Evolutionary conservation across 2,329 filamentous ascomycete genomes (phyloP), one percentile per base, ranked within the genome.

Genomic region (Calcarisporium arbuscula): DNA sequence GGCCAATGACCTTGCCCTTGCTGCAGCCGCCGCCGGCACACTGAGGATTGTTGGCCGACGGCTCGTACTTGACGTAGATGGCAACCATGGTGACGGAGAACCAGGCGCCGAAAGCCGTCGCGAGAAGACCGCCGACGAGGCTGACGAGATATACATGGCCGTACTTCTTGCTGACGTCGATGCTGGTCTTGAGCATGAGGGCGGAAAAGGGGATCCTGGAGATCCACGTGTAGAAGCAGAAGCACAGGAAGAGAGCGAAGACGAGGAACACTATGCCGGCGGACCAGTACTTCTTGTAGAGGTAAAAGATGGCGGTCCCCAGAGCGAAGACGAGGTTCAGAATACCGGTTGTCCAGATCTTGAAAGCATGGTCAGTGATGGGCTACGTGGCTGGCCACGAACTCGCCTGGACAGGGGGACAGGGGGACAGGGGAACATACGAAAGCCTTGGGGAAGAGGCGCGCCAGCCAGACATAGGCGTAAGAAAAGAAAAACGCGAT

Each of bases 321-420:
- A 95, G 66, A 1, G 85, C 86, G 48, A 87, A 82, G 35, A 82
- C 64, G 49, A 95, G 83, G 58, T 95, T 94, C 37, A 94, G 67
- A 33, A 95, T 90, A 10, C 86, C 87, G 1, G 88, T 94, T 25
- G 88, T 75, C 85, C 87, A 95, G 54, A 95, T 94, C n/a, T n/a
- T n/a, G n/a, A n/a, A n/a, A n/a, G n/a, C n/a, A n/a, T n/a, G n/a
- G n/a, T n/a, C n/a, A n/a, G n/a, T n/a, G n/a, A n/a, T n/a, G n/a
- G n/a, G n/a, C n/a, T n/a, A n/a, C n/a, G n/a, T n/a, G n/a, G n/a
- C n/a, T n/a, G n/a, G n/a, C n/a, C n/a, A n/a, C n/a, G n/a, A n/a
- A n/a, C n/a, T n/a, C n/a, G n/a, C n/a, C n/a, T n/a, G n/a, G n/a
- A n/a, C n/a, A n/a, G n/a, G n/a, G n/a, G n/a, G n/a, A n/a, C n/a